Evolutionary conservation across 1,284 basidiomycete species (phyloP), one percentile per base, ranked within the genome.

Genomic region (Psilocybe mexicana): DNA sequence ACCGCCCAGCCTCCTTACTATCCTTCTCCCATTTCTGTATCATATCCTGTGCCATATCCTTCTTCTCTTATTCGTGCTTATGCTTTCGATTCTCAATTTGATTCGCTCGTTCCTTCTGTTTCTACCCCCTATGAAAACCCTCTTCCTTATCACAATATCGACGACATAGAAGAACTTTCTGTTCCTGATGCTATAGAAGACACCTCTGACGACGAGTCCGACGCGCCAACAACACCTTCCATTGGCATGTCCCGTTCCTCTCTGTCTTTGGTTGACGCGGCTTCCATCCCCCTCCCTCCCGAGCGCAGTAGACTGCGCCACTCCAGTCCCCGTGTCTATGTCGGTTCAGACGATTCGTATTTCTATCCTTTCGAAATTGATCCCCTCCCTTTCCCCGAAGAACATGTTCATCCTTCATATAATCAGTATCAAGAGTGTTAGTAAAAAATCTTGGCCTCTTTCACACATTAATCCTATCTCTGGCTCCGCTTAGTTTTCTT

Each of bases 111-210:
- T 65, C 69, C 72, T 55, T 68, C 72, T 54, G 61, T 71, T 65
- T 73, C 76, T 36, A n/a, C 74, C 24, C 71, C 77, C 60, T 82
- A 81, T 73, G 75, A 80, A 66, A 79, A 83, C 66, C 78, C 85
- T 47, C 76, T 88, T 50, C 83, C 86, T 54, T 87, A 85, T 64
- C 80, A 77, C 64, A 77, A 84, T 67, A 69, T 77, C 60, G 82
- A 86, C 68, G 84, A 88, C 71, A 68, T 82, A 65, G 86, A 88
- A 67, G 84, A 87, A 64, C 76, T 84, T 40, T 76, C 85, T 33
- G 82, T 90, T 43, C 88, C 87, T 52, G 90, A 91, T 67, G 86
- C 87, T 51, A 88, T 91, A 76, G 89, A 91, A 69, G 89, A 92
- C 72, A 83, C 80, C 48, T 92, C 89, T 46, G 89, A 91, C 73